A percentile compares a stretch with the other conserved stretches of the same genome.
phyloP scores from a whole-genome alignment of 2,329 filamentous ascomycete species.

The Colletotrichum navitas region DNA sequence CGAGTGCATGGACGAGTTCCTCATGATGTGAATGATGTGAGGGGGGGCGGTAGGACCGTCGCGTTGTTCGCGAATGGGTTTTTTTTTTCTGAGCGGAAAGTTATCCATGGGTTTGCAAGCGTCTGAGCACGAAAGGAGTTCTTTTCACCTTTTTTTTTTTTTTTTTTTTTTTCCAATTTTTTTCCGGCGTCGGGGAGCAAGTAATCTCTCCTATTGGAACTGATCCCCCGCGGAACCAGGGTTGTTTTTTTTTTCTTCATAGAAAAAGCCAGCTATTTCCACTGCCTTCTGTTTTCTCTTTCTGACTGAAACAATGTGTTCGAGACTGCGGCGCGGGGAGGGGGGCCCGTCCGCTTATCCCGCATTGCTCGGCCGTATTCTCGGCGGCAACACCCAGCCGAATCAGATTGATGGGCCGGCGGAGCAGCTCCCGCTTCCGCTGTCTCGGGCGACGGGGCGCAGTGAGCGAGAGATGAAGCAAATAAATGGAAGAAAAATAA shows the following conservation, averaged over 20 bases:
- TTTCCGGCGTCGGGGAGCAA: neutral
- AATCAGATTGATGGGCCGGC: conserved; percentile 9
- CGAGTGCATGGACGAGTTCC: conserved; percentile 39
- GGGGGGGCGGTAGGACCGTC: too few species aligned
- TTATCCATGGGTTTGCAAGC: neutral
- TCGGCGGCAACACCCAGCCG: neutral
- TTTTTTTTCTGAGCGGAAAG: neutral
- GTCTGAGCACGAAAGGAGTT: conserved; percentile 40
- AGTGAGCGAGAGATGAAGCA: too few species aligned
- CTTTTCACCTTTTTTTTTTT: neutral
- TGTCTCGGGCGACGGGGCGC: too few species aligned
- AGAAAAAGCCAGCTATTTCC: neutral
- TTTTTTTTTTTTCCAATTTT: neutral
- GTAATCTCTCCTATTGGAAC: neutral
- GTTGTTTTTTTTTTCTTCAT: neutral
- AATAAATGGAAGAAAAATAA: too few species aligned
- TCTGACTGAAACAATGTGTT: conserved; percentile 11
- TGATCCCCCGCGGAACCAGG: neutral
- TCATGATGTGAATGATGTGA: neutral
- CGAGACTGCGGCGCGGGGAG: neutral
- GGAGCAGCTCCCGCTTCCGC: neutral
- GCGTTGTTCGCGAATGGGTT: neutral
- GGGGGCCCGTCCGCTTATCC: neutral
- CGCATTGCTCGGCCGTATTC: conserved; percentile 15
- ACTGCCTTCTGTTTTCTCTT: too few species aligned